Evolutionary conservation across 169 alveolate species (phyloP).

Genomic region (Amoebophrya sp.): DNA sequence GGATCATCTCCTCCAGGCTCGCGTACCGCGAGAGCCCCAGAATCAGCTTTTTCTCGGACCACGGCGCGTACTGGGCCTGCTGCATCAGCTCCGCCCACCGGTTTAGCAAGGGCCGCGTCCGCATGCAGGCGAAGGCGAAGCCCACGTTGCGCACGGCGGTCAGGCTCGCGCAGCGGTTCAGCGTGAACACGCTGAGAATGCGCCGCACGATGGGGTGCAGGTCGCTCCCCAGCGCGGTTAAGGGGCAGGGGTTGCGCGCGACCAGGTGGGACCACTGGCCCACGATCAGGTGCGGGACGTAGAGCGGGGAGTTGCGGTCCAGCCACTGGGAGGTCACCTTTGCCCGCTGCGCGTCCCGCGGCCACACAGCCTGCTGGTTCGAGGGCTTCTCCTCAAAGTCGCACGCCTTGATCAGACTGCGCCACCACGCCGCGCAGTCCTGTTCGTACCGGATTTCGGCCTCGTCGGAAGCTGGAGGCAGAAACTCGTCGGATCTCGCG

Average conservation of each 20-base stretch:
- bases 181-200: background rate
- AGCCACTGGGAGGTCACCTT: background rate
- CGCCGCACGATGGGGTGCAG: background rate
- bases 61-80: background rate
- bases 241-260: background rate
- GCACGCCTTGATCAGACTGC: background rate
- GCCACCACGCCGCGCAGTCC: background rate
- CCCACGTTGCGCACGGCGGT: background rate
- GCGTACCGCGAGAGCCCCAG: no score
- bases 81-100: background rate
- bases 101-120: background rate
- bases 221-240: background rate
- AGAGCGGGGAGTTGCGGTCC: no score
- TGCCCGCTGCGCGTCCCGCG: background rate
- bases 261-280: background rate
- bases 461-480: no score
- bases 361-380: background rate
- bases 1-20: no score
- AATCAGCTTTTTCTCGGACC: background rate
- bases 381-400: background rate
- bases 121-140: background rate
- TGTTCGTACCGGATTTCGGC: background rate
- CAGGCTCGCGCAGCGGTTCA: no score
- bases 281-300: background rate
- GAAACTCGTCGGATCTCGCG: no score